Percentiles rank a stretch among this genome's conserved stretches.
These are phyloP conservation scores for Fusarium sp. DNA, from an alignment of 2,329 filamentous ascomycete species.

Conservation along the genomic window DNA sequence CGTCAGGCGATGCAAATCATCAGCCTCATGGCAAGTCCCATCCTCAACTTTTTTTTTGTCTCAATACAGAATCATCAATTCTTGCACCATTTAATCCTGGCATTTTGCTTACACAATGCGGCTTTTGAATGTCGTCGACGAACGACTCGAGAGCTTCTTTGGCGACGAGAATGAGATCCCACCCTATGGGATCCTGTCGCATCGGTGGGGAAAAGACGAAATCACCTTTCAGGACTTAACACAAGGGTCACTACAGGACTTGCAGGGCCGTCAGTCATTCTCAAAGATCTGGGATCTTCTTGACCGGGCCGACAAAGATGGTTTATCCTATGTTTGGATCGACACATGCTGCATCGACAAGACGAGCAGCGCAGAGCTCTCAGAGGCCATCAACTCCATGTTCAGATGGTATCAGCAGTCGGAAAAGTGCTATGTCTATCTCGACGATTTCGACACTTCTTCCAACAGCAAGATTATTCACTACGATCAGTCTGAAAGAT, in stretches of 20 bases:
- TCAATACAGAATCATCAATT: neutral
- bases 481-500: neutral
- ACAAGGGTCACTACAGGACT: neutral
- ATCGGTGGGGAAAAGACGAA: conserved; percentile 49
- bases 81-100: neutral
- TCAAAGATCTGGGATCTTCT: conserved; percentile 35
- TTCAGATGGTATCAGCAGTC: conserved; percentile 44
- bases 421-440: conserved; percentile 40
- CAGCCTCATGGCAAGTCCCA: neutral
- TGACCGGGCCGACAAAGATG: conserved; percentile 16
- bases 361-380: conserved; percentile 41
- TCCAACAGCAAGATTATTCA: neutral
- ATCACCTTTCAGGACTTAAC: conserved; percentile 45
- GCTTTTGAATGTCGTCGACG: conserved; percentile 41
- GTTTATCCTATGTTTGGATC: conserved; percentile 39
- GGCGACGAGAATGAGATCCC: conserved; percentile 24
- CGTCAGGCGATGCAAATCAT: neutral
- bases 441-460: conserved; percentile 24
- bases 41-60: neutral
- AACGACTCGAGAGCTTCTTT: conserved; percentile 38
- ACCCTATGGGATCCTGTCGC: conserved; percentile 50
- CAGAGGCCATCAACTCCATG: conserved; percentile 46
- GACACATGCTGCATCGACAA: conserved; percentile 48
- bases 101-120: conserved; percentile 34
- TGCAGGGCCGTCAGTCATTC: conserved; percentile 7